These are phyloP conservation scores for Austroboletus eburneus DNA, from an alignment of 768 basidiomycete genomes.

Conservation along the genomic window DNA sequence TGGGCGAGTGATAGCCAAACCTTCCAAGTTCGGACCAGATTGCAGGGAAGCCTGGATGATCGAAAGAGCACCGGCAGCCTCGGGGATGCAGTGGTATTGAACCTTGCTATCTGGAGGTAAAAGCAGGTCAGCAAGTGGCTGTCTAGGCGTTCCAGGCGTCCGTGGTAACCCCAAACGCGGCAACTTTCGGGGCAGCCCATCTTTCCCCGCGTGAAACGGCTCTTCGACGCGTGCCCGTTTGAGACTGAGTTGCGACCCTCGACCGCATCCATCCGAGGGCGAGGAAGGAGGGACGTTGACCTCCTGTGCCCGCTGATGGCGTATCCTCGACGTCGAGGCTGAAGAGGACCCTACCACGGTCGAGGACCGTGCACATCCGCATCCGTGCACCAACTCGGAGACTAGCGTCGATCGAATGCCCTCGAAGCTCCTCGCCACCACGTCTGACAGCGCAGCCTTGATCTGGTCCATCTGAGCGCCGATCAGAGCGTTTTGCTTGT, in stretches of 20 bases:
- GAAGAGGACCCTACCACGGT: conserved; percentile 4
- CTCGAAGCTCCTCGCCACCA: conserved; percentile 16
- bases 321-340: neutral
- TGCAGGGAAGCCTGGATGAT: neutral
- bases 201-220: too few relatives aligned
- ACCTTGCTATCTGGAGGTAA: neutral
- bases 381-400: conserved; percentile 1
- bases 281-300: conserved; percentile 2
- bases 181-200: too few relatives aligned
- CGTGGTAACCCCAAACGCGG: too few relatives aligned
- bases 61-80: neutral
- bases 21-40: neutral
- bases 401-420: conserved; percentile 10
- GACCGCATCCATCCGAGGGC: conserved; percentile 7
- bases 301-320: neutral
- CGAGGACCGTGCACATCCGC: neutral
- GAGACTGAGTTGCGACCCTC: neutral
- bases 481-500: conserved; percentile 30
- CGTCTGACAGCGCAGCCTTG: conserved; percentile 16
- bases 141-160: conserved; percentile 2
- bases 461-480: conserved; percentile 44
- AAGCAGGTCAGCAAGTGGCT: conserved; percentile 18
- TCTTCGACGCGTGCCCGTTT: too few relatives aligned
- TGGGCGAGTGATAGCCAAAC: neutral
- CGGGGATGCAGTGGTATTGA: neutral